Evolutionary conservation across 352 stramenopile genomes (phyloP), one percentile per base, ranked within the genome.

Genomic region (Pilasporangium apinafurcum): DNA sequence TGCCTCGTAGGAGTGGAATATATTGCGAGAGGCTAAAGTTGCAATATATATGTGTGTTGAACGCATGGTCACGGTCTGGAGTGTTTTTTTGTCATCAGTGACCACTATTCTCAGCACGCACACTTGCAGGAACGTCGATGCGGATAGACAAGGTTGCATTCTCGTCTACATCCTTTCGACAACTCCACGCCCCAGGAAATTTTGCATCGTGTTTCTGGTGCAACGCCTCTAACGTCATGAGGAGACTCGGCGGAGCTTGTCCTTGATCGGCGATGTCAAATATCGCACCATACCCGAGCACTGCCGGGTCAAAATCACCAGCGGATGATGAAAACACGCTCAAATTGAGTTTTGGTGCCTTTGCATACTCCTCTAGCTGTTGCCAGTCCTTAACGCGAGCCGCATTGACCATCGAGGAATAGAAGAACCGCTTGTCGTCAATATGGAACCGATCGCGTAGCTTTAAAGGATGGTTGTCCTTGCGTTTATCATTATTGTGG

Each of bases 271-370:
- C 68, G n/a, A 86, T 59, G 56, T 88, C 75, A 18, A 91, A 52
- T 27, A 91, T 75, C 14, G 75, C 65, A 34, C 79, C 79, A 48
- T 79, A 88, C 5, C 79, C 79, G 39, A 88, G 83, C 17, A 53
- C 65, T 34, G 57, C 63, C 16, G 59, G 59, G 30, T 43, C 44
- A 14, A 46, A 48, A 28, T 27, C 62, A 21, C 50, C 50, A 17
- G 32, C 49, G 8, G 10, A 26, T 25, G 37, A 39, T 5, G 48
- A 22, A n/a, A 76, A 65, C 13, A 71, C 34, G 16, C 65, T 52
- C 18, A 72, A 58, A 21, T 70, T 80, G 18, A 53, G 45, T 41
- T 71, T 69, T 18, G 40, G 38, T 3, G 60, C 53, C 39, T 74
- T 52, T 16, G 77, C 63, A 7, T 85, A 40, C 16, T 51, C 51